A percentile compares a stretch with the other conserved stretches of the same genome.
These are phyloP conservation scores for Strobilomyces dryophilus DNA, from an alignment of 768 basidiomycete genomes.

Conservation along the genomic window DNA sequence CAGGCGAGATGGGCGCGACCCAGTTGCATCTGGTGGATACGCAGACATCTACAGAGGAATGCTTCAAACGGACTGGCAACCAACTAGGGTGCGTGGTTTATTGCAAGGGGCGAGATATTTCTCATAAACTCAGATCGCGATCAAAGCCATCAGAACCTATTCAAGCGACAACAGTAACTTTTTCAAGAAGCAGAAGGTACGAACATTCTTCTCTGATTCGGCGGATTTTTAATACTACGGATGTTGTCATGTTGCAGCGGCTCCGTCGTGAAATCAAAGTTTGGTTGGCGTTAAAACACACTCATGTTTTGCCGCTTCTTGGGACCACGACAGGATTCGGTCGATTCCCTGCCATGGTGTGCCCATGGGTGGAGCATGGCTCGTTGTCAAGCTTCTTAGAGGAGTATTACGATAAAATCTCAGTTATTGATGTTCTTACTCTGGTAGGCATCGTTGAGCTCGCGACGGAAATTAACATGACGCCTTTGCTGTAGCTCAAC, in stretches of 20 bases:
- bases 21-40: constrained; percentile 13
- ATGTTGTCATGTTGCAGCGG: constrained; percentile 10
- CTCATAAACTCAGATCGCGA: constrained; percentile 9
- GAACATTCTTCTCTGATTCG: not conserved
- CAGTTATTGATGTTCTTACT: not conserved
- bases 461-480: not conserved
- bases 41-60: constrained; percentile 16
- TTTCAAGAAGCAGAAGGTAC: constrained; percentile 9
- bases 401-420: constrained; percentile 7
- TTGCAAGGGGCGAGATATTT: not conserved
- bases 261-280: constrained; percentile 27
- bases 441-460: not conserved
- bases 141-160: constrained; percentile 17
- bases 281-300: constrained; percentile 24
- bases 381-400: constrained; percentile 19
- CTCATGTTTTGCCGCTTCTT: constrained; percentile 19
- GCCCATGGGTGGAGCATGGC: constrained; percentile 27
- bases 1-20: constrained; percentile 9
- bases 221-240: not conserved
- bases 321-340: constrained; percentile 24
- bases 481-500: constrained; percentile 5
- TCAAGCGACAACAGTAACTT: constrained; percentile 8
- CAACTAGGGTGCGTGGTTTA: not conserved
- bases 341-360: constrained; percentile 27
- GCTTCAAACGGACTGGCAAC: constrained; percentile 4